Conservation (phyloP, 2,329 filamentous ascomycete genomes). For the Westerdykella ornata region DNA sequence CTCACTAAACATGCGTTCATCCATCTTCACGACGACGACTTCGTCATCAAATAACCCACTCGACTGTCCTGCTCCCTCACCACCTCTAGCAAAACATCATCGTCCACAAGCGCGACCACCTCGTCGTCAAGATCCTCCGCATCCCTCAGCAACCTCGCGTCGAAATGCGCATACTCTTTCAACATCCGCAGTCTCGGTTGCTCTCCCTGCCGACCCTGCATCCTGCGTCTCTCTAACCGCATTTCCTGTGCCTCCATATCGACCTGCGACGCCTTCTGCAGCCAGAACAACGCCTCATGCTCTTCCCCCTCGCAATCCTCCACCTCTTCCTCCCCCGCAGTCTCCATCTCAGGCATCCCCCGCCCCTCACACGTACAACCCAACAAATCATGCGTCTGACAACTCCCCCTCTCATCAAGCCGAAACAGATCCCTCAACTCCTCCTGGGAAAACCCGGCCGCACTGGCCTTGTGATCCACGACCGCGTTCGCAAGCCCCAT, state of each 20-base stretch:
- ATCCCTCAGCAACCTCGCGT: constrained; percentile 28
- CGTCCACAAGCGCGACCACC: constrained; percentile 40
- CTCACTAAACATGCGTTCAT: too few species aligned
- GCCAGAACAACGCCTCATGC: constrained; percentile 18
- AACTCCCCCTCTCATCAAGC: constrained; percentile 54
- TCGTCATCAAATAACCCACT: constrained; percentile 48
- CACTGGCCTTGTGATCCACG: constrained; percentile 58
- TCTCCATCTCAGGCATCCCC: constrained; percentile 33
- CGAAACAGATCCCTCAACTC: constrained; percentile 62
- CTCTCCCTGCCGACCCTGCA: constrained; percentile 22
- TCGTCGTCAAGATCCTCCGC: constrained; percentile 25
- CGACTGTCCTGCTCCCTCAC: constrained; percentile 42
- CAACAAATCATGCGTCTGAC: constrained; percentile 63
- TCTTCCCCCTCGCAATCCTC: constrained; percentile 19
- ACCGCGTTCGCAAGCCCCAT: constrained; percentile 63
- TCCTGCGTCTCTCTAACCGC: constrained; percentile 30
- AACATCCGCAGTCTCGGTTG: constrained; percentile 45
- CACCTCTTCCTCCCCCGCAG: constrained; percentile 7
- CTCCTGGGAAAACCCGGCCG: constrained; percentile 57
- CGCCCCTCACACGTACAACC: constrained; percentile 56
- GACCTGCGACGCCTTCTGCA: constrained; percentile 39
- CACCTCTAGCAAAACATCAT: constrained; percentile 46
- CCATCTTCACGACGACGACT: constrained; percentile 16
- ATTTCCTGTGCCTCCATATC: constrained; percentile 44
- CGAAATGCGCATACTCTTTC: constrained; percentile 51